A percentile compares a stretch with the other conserved stretches of the same genome.
phyloP scores from a whole-genome alignment of 2,329 filamentous ascomycete genomes.

The Xylariaceae sp. region DNA sequence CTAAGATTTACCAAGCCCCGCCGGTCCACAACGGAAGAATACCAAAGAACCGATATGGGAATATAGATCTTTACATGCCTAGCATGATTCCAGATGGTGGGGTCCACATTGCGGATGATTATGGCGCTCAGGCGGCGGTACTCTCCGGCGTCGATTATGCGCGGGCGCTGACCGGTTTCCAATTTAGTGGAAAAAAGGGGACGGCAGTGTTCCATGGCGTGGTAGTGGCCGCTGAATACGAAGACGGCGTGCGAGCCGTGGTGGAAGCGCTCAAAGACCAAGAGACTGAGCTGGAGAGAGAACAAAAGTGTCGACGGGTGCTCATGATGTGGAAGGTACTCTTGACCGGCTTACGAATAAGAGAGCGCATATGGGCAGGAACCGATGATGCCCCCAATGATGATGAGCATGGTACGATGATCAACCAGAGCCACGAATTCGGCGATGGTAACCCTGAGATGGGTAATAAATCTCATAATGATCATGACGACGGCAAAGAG shows the following conservation, averaged over 20 bases:
- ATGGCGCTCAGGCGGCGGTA: constrained; percentile 66
- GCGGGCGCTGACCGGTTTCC: constrained; percentile 84
- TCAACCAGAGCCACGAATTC: constrained; percentile 33
- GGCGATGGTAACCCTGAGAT: constrained; percentile 41
- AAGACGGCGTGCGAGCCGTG: constrained; percentile 65
- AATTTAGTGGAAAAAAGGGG: constrained; percentile 78
- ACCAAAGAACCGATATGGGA: constrained; percentile 89
- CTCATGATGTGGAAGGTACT: constrained; percentile 71
- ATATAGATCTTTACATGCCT: constrained; percentile 87
- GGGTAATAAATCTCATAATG: constrained; percentile 18
- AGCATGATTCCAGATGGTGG: constrained; percentile 85
- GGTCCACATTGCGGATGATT: constrained; percentile 57
- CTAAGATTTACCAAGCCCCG: constrained; percentile 68
- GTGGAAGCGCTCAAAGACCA: constrained; percentile 63
- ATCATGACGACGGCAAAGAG: constrained; percentile 4
- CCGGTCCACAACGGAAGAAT: constrained; percentile 69
- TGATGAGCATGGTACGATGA: constrained; percentile 36
- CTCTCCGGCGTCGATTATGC: constrained; percentile 78
- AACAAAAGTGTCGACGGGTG: constrained; percentile 56
- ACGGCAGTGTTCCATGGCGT: constrained; percentile 77
- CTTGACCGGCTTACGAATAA: constrained; percentile 69
- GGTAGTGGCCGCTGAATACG: constrained; percentile 67
- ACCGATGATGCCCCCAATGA: constrained; percentile 38
- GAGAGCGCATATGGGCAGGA: constrained; percentile 63
- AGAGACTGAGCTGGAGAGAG: constrained; percentile 56